Conservation (phyloP, 805 yeast species). For the Pichia nakasei region DNA sequence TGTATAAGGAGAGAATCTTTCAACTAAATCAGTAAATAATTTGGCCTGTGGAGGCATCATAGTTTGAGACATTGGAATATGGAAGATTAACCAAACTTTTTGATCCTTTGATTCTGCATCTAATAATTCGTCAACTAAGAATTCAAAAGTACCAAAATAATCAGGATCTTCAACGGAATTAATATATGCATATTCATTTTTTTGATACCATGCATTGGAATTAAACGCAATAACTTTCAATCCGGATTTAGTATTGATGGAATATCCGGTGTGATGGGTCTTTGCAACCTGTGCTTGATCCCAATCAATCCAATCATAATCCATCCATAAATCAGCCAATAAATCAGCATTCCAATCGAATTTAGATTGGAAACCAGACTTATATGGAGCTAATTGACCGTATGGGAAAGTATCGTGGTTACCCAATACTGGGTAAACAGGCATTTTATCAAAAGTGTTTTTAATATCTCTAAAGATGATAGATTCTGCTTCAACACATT, state of each 20-base stretch:
- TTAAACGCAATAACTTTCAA: constrained; percentile 54
- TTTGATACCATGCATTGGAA: constrained; percentile 59
- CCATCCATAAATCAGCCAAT: constrained; percentile 41
- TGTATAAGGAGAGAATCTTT: constrained; percentile 59
- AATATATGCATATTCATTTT: constrained; percentile 50
- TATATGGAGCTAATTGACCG: constrained; percentile 54
- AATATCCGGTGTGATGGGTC: constrained; percentile 53
- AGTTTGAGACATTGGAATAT: constrained; percentile 55
- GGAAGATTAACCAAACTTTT: constrained; percentile 68
- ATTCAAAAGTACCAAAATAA: constrained; percentile 53
- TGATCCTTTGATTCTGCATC: constrained; percentile 49
- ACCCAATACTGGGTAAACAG: constrained; percentile 57
- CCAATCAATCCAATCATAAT: constrained; percentile 36
- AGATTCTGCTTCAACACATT: constrained; percentile 47
- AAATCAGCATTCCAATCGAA: constrained; percentile 41
- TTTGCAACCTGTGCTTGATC: constrained; percentile 27
- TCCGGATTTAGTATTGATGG: constrained; percentile 46
- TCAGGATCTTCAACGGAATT: constrained; percentile 43
- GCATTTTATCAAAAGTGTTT: constrained; percentile 35
- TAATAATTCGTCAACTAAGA: constrained; percentile 51
- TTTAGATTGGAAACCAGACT: constrained; percentile 33
- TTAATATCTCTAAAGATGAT: constrained; percentile 46
- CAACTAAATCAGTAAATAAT: constrained; percentile 46
- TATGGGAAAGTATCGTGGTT: constrained; percentile 70
- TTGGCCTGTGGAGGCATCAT: constrained; percentile 55